Percentiles rank a stretch among this genome's conserved stretches.
phyloP scores from a whole-genome alignment of 257 asterid species.

The Ajuga chamaepitys region DNA sequence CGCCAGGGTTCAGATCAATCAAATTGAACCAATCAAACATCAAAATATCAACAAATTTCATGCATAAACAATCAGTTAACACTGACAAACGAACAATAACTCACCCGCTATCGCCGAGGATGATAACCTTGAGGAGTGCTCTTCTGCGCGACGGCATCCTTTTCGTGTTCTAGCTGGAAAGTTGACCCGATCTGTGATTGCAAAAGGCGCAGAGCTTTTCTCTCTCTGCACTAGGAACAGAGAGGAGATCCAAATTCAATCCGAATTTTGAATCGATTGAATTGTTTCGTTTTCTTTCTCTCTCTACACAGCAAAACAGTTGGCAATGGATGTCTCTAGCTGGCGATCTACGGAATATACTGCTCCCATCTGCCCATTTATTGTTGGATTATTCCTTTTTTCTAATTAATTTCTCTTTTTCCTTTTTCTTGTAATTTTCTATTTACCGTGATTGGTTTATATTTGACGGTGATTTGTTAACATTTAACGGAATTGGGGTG shows the following conservation, averaged over 20 bases:
- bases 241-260: conserved; percentile 13
- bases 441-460: too few relatives aligned
- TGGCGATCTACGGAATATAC: conserved; percentile 16
- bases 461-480: too few relatives aligned
- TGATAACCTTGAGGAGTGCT: conserved; percentile 59
- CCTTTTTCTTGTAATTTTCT: not conserved
- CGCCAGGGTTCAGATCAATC: not conserved
- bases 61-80: not conserved
- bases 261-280: conserved; percentile 13
- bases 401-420: not conserved
- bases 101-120: conserved; percentile 66
- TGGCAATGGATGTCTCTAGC: conserved; percentile 17
- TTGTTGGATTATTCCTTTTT: conserved; percentile 6
- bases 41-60: not conserved
- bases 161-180: conserved; percentile 13
- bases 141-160: conserved; percentile 54
- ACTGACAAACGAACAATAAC: not conserved
- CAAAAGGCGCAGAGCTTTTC: not conserved
- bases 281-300: conserved; percentile 6
- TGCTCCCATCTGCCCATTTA: not conserved
- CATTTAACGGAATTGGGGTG: too few relatives aligned
- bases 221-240: not conserved
- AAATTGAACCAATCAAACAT: conserved; percentile 3
- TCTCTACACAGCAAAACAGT: conserved; percentile 15
- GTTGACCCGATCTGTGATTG: conserved; percentile 17